Conservation (phyloP, 192 early-diverging fungal species). For the Backusella westeae region DNA sequence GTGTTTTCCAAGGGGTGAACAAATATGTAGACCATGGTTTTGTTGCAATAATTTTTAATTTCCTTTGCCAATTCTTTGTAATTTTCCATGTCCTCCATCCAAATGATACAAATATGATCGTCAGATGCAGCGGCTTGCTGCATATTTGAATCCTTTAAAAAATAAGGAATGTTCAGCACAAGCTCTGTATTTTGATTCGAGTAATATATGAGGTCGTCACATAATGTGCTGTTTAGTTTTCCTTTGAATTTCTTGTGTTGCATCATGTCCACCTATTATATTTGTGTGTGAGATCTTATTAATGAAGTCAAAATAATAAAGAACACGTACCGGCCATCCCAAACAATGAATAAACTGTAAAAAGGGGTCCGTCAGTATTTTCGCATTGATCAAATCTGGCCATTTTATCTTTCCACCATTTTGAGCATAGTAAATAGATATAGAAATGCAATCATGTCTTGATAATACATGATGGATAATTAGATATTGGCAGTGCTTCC, state of each 20-base stretch:
- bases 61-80: constrained; percentile 44
- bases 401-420: neutral
- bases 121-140: constrained; percentile 47
- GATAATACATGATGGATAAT: neutral
- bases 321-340: neutral
- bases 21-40: constrained; percentile 54
- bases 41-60: constrained; percentile 21
- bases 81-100: constrained; percentile 62
- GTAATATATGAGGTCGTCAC: constrained; percentile 67
- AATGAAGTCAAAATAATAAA: neutral
- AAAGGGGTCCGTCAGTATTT: neutral
- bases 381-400: neutral
- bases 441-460: neutral
- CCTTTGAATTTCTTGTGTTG: constrained; percentile 64
- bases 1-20: constrained; percentile 62
- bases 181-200: constrained; percentile 62
- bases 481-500: no score
- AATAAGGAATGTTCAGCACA: constrained; percentile 69
- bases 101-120: constrained; percentile 65
- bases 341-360: neutral
- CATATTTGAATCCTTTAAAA: constrained; percentile 35
- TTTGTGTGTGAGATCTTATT: neutral
- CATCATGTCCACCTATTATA: constrained; percentile 46
- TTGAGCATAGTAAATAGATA: neutral
- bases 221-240: constrained; percentile 45